A percentile compares a stretch with the other conserved stretches of the same genome.
phyloP scores from a whole-genome alignment of 495 filamentous ascomycete species.

The Trichoderma gamsii region DNA sequence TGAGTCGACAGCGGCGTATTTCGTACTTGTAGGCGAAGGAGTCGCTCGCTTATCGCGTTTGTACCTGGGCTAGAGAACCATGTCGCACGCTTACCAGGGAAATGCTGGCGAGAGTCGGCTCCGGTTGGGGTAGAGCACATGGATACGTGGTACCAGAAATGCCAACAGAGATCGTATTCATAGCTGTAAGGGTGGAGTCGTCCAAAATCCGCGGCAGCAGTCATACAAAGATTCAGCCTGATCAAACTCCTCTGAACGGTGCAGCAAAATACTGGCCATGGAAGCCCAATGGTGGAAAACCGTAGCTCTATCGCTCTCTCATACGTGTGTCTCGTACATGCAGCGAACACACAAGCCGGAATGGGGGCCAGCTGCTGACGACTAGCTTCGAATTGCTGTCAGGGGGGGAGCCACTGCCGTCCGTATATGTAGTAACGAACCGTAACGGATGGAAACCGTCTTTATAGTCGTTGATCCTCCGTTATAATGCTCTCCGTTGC shows the following conservation, averaged over 20 bases:
- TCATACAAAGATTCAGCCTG: neutral
- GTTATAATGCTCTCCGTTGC: neutral
- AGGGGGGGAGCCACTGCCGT: neutral
- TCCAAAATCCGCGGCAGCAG: neutral
- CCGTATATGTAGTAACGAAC: neutral
- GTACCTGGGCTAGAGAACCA: neutral
- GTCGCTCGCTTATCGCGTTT: conserved; percentile 8
- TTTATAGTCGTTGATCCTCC: neutral
- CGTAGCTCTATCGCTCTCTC: no score
- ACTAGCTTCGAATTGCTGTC: neutral
- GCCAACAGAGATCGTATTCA: neutral
- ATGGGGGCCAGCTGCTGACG: no score
- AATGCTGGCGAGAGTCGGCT: neutral
- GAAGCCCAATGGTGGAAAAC: no score
- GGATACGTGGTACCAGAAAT: neutral
- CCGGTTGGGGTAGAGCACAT: neutral
- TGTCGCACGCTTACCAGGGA: neutral
- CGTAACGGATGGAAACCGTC: neutral
- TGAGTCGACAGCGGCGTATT: neutral
- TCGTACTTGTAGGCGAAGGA: neutral
- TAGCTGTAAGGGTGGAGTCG: neutral
- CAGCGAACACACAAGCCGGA: no score
- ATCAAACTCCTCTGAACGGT: neutral
- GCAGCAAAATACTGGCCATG: neutral
- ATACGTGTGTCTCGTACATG: no score